Base-by-base conservation (phyloP, 306 rosid genomes). In the Trichosanthes truncata region DNA sequence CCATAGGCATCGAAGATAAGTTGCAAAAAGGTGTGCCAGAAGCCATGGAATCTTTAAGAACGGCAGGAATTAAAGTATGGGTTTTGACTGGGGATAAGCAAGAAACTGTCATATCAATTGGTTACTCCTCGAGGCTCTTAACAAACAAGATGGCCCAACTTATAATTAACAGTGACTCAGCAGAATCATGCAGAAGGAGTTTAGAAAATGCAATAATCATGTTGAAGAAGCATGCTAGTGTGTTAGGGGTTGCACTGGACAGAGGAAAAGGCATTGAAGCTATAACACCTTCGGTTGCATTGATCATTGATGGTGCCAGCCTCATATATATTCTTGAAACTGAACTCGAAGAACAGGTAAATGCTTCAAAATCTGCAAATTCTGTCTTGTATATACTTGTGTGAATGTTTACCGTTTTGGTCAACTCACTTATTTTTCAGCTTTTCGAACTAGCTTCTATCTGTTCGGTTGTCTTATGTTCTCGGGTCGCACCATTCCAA, bases 31-130 rank as follows among this genome's bases (percentile, higher is more conserved):
- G 98, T 72, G 98, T 94, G 67, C 96, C 98, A 7, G 97, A 94
- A 83, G 86, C 97, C 65, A 94, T 94, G 17, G 94, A 90, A 80
- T 89, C 91, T 83, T 85, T 94, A 38, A 85, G 97, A 85, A 87
- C 84, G 25, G 94, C 98, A 9, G 98, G 92, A 81, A 83, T 92
- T 87, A 88, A 92, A 81, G 91, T 94, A 33, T 94, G 98, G 98
- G 93, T 94, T 57, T 86, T 94, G 81, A 94, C 97, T 4, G 98
- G 98, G 83, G 98, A 94, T 89, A 94, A 92, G 83, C 98, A 90
- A 80, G 97, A 92, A 88, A 94, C 97, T 60, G 98, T 97, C 65
- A 89, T 90, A 81, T 92, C 98, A 26, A 92, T 94, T 68, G 98
- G 97, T 73, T 92, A 89, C 87, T 94, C 98, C 49, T 92, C 98